These are phyloP conservation scores for Prunus armeniaca DNA, from an alignment of 306 rosid species.

Conservation along the genomic window DNA sequence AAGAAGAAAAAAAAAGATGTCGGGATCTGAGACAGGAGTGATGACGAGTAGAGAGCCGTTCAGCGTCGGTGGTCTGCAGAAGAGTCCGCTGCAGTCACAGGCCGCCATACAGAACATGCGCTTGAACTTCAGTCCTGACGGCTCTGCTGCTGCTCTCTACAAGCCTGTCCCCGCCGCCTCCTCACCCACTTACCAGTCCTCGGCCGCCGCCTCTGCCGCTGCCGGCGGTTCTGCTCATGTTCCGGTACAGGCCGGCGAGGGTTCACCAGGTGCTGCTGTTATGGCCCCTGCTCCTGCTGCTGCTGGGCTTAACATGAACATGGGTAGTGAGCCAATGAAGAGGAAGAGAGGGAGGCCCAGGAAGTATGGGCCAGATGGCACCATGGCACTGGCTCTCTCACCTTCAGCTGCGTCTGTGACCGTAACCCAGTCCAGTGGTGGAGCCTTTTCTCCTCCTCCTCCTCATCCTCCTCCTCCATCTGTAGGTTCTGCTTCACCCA, in stretches of 20 bases:
- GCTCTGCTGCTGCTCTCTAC: slow-evolving; percentile 31
- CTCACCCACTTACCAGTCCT: slow-evolving; percentile 26
- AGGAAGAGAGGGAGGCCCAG: slow-evolving; percentile 82
- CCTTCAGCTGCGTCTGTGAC: slow-evolving; percentile 20
- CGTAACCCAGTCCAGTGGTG: slow-evolving; percentile 31
- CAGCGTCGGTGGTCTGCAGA: slow-evolving; percentile 11
- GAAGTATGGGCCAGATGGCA: slow-evolving; percentile 67
- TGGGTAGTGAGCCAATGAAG: slow-evolving; percentile 43
- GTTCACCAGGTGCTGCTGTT: slow-evolving; percentile 18
- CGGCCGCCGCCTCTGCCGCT: not conserved
- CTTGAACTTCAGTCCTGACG: slow-evolving; percentile 39
- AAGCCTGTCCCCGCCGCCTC: slow-evolving; percentile 27
- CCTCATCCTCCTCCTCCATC: slow-evolving; percentile 1
- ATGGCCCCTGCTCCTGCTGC: slow-evolving; percentile 19
- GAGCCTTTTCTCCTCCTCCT: slow-evolving; percentile 34
- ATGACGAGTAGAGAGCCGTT: slow-evolving; percentile 52
- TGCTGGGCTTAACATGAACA: slow-evolving; percentile 29
- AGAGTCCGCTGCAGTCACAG: slow-evolving; percentile 26
- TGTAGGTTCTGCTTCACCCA: slow-evolving; percentile 33
- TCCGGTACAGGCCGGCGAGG: slow-evolving; percentile 13
- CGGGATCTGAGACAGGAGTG: slow-evolving; percentile 65
- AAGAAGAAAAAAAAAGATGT: slow-evolving; percentile 31
- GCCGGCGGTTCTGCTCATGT: not conserved
- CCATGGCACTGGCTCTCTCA: slow-evolving; percentile 41
- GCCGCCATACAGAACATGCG: slow-evolving; percentile 40